Evolutionary conservation across 768 basidiomycete genomes (phyloP), one percentile per base, ranked within the genome.

Genomic region (Daedaleopsis nitida): DNA sequence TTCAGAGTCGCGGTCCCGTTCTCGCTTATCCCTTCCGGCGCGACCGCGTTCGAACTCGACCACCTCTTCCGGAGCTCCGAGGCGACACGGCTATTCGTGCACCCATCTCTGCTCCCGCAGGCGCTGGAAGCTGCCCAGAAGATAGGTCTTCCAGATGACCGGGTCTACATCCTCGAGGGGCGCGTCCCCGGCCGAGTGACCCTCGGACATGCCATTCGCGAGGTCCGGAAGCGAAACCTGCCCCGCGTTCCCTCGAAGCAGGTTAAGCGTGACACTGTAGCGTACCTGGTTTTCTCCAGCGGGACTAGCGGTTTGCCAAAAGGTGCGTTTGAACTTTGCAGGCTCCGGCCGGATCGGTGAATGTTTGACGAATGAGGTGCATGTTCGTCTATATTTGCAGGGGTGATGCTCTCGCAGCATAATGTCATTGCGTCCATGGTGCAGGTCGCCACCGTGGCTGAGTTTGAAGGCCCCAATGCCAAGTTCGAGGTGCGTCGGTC

Each of bases 231-330:
- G 12, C 76, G 74, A 21, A 72, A 74, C 0, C 65, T 81, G 1
- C 77, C 82, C 9, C 69, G 76, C 1, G 67, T 82, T 1, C 74
- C 76, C 1, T 72, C 84, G 35, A 78, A 76, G 44, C 75, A 78
- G 0, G 87, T 82, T 0, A 73, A 65, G 17, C 76, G 74, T 34
- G 75, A 86, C 60, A 88, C 86, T 0, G 73, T 90, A 1, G 89
- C 87, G 0, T 89, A 91, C 69, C 75, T 92, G 3, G 76, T 87
- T 0, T 90, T 89, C 68, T 92, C 90, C 0, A 91, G 90, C 66
- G 90, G 90, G 23, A 92, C 91, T 0, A 91, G 81, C 60, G 90
- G 91, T 0, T 74, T 86, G 4, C 88, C 90, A 0, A 92, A 92
- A 81, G 88, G 89, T 85, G 24, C 8, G 68, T 61, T 8, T n/a